Conservation (phyloP, 768 basidiomycete species). For the Chalciporus pseudorubinellus region DNA sequence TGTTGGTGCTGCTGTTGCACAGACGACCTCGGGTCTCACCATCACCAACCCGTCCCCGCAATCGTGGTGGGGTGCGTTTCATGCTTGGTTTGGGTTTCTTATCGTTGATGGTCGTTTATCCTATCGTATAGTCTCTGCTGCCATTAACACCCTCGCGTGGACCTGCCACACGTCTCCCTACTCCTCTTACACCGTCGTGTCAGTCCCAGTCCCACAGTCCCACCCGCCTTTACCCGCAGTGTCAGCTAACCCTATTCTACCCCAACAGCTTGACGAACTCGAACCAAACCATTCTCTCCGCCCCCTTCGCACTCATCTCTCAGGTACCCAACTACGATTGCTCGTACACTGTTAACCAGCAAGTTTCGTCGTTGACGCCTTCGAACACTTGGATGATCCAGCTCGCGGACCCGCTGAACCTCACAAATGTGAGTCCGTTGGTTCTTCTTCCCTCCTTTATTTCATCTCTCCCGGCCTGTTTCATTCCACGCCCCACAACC, state of each 20-base stretch:
- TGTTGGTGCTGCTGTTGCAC: slow-evolving; percentile 32
- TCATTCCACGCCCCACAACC: background rate
- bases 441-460: background rate
- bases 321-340: slow-evolving; percentile 57
- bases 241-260: slow-evolving; percentile 8
- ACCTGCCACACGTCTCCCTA: slow-evolving; percentile 44
- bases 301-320: slow-evolving; percentile 44
- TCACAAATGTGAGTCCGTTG: slow-evolving; percentile 45
- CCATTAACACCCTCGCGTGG: slow-evolving; percentile 60
- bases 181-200: slow-evolving; percentile 49
- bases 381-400: slow-evolving; percentile 49
- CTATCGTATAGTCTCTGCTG: slow-evolving; percentile 46
- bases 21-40: slow-evolving; percentile 35
- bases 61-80: slow-evolving; percentile 61
- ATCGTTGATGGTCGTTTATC: background rate
- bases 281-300: slow-evolving; percentile 36
- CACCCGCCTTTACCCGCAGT: slow-evolving; percentile 3
- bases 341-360: slow-evolving; percentile 48
- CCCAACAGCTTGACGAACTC: slow-evolving; percentile 44
- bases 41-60: slow-evolving; percentile 45
- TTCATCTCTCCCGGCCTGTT: background rate
- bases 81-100: background rate
- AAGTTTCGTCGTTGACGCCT: slow-evolving; percentile 42
- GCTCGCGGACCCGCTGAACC: slow-evolving; percentile 51
- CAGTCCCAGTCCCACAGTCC: background rate